A percentile compares a stretch with the other conserved stretches of the same genome.
These are phyloP conservation scores for Yamadazyma epiphylla DNA, from an alignment of 1,139 yeast genomes.

Conservation along the genomic window DNA sequence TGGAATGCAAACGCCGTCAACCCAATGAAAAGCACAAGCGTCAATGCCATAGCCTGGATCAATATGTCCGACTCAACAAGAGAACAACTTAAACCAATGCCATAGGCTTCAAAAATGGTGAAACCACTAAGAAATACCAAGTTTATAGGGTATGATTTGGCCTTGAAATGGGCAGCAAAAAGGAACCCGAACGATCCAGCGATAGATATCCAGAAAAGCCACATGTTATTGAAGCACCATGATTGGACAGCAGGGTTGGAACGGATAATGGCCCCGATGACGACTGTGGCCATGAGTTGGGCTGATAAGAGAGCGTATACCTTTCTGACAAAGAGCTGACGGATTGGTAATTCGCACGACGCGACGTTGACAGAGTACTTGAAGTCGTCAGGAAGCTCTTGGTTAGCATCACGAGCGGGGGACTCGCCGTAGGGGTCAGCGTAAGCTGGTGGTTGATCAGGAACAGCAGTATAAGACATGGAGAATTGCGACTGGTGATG, in stretches of 20 bases:
- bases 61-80: slow-evolving; percentile 62
- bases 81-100: slow-evolving; percentile 65
- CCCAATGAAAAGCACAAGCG: slow-evolving; percentile 68
- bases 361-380: slow-evolving; percentile 78
- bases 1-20: slow-evolving; percentile 77
- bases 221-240: slow-evolving; percentile 60
- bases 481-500: background rate
- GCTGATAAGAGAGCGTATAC: slow-evolving; percentile 69
- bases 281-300: slow-evolving; percentile 62
- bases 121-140: slow-evolving; percentile 58
- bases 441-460: slow-evolving; percentile 23
- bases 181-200: slow-evolving; percentile 60
- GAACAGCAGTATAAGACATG: slow-evolving; percentile 11
- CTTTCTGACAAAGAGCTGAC: slow-evolving; percentile 74
- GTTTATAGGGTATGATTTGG: slow-evolving; percentile 61
- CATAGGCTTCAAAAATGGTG: slow-evolving; percentile 72
- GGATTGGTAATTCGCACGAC: slow-evolving; percentile 69
- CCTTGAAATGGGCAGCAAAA: slow-evolving; percentile 56
- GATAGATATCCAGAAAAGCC: slow-evolving; percentile 57
- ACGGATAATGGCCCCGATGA: slow-evolving; percentile 54
- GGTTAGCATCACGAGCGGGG: slow-evolving; percentile 30
- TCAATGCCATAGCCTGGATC: slow-evolving; percentile 67
- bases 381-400: slow-evolving; percentile 71
- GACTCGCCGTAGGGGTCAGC: slow-evolving; percentile 16
- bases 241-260: slow-evolving; percentile 42